Evolutionary conservation across 805 yeast genomes (phyloP), one percentile per base, ranked within the genome.

Genomic region (Jamesozyma piceae): DNA sequence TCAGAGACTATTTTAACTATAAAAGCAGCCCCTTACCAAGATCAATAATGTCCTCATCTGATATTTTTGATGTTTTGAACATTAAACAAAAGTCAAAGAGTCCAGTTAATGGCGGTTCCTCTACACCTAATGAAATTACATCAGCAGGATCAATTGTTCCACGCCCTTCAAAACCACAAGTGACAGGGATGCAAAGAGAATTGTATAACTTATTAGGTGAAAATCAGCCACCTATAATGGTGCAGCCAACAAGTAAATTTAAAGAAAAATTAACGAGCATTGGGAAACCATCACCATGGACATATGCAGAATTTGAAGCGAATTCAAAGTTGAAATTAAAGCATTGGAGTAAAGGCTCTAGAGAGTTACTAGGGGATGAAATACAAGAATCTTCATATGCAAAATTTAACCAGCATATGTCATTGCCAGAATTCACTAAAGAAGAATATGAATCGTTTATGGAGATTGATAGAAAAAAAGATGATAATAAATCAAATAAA

Each of bases 291-390:
- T 73, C 92, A 0, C 88, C 95, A 1, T 92, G 99, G 99, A 72
- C 76, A 1, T 69, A 77, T 62, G 73, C 73, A 17, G 65, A 69
- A 4, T 92, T 90, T 57, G 70, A 66, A 35, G 78, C 78, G 6
- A 71, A 78, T 0, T 64, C 65, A 4, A 71, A 78, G 0, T 18
- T 39, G 24, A 67, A 65, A 34, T 68, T 90, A 33, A 67, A 69
- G 44, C 97, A 92, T 63, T 92, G 98, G 97, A 89, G 80, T 2
- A 78, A 84, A 46, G 95, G 92, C 0, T 66, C 80, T 2, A 72
- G 69, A 38, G 79, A 72, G 53, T 50, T 46, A 13, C 32, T 54
- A 5, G 59, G 54, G 10, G 57, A 55, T n/a, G 63, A 57, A 42
- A 43, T 50, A 3, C 65, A 63, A 37, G 65, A 59, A 14, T 77